Evolutionary conservation across 345 rosid species (phyloP).

Genomic region (Melaleuca quinquenervia): DNA sequence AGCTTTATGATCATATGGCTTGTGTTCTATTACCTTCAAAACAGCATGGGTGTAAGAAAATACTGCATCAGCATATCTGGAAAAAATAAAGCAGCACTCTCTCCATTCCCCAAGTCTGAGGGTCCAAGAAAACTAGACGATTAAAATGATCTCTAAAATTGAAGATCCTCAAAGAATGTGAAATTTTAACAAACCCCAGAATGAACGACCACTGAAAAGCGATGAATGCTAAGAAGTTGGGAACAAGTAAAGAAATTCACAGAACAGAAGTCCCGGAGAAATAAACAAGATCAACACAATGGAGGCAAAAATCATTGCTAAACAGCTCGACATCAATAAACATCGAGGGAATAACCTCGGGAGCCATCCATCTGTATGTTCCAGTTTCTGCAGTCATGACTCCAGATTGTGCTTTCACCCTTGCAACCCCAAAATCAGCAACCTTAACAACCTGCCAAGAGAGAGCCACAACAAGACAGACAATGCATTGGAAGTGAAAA

Average conservation of each 20-base stretch:
- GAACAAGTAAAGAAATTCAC: background rate
- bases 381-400: slow-evolving; percentile 99
- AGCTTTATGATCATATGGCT: slow-evolving; percentile 96
- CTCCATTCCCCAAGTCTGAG: background rate
- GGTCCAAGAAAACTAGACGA: background rate
- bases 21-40: slow-evolving; percentile 89
- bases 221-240: background rate
- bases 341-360: slow-evolving; percentile 49
- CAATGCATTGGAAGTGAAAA: background rate
- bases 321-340: background rate
- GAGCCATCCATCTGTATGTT: slow-evolving; percentile 99
- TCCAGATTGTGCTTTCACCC: slow-evolving; percentile 85
- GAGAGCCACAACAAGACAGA: background rate
- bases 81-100: background rate
- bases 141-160: background rate
- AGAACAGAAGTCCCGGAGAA: background rate
- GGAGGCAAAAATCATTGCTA: background rate
- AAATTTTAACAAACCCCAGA: background rate
- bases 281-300: background rate
- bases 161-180: background rate
- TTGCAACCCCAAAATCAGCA: slow-evolving; percentile 98
- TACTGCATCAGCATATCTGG: background rate
- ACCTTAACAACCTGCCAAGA: slow-evolving; percentile 78
- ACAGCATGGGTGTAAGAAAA: background rate
- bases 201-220: background rate